phyloP scores from a whole-genome alignment of 345 rosid genomes.

The Litchi chinensis region DNA sequence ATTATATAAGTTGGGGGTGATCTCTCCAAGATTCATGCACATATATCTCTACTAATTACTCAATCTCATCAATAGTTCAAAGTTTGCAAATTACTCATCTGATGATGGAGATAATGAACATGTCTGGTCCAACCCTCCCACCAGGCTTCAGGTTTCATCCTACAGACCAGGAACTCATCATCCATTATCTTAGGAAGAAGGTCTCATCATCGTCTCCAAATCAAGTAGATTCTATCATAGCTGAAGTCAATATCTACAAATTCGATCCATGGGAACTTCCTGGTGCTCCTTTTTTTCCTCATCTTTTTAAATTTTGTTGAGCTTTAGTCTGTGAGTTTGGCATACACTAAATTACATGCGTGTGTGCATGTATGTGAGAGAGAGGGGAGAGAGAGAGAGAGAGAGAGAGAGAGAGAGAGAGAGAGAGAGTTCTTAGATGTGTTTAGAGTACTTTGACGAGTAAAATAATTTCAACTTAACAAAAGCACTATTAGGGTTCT shows the following conservation, averaged over 20 bases:
- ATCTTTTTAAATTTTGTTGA: not conserved
- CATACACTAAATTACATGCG: not conserved
- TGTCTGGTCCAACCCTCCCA: conserved; percentile 20
- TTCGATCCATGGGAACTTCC: conserved; percentile 56
- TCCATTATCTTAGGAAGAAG: conserved; percentile 38
- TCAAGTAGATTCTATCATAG: conserved; percentile 32
- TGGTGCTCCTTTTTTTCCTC: conserved; percentile 17
- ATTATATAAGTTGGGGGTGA: not conserved
- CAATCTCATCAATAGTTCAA: not conserved
- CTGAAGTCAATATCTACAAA: conserved; percentile 47
- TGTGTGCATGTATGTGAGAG: not conserved
- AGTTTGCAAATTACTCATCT: not conserved
- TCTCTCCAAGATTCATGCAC: not conserved
- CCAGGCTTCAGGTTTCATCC: conserved; percentile 56
- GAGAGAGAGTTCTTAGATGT: too few relatives aligned
- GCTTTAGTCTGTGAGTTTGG: not conserved
- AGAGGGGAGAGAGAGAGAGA: not conserved
- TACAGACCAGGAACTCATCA: conserved; percentile 49
- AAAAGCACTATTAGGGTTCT: too few relatives aligned
- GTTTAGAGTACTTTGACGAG: not conserved
- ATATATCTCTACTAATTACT: not conserved
- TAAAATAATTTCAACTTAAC: too few relatives aligned
- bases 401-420: not conserved
- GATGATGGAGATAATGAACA: not conserved
- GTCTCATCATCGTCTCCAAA: conserved; percentile 27